A percentile compares a stretch with the other conserved stretches of the same genome.
Conservation (phyloP, 305 asterid genomes). For the Solanum hybrid region DNA sequence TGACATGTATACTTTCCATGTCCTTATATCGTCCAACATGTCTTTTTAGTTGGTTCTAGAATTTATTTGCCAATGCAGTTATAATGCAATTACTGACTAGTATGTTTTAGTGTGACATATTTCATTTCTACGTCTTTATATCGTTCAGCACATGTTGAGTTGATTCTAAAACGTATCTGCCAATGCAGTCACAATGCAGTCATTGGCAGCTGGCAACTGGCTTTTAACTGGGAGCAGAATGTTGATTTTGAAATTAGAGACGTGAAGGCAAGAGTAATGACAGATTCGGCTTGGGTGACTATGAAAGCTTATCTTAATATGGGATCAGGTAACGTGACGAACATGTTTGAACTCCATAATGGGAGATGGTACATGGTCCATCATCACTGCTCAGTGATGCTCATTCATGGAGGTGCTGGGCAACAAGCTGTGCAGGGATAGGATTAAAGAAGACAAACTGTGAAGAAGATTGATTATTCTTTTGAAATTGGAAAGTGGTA, state of each 20-base stretch:
- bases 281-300: conserved; percentile 90
- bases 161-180: background rate
- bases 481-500: background rate
- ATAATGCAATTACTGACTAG: conserved; percentile 49
- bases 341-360: conserved; percentile 56
- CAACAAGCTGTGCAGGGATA: conserved; percentile 42
- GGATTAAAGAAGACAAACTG: background rate
- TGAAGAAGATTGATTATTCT: conserved; percentile 7
- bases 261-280: conserved; percentile 63
- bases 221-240: conserved; percentile 73
- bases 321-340: conserved; percentile 54
- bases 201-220: conserved; percentile 89
- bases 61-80: conserved; percentile 25
- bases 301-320: conserved; percentile 66
- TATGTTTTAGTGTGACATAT: background rate
- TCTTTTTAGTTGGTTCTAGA: background rate
- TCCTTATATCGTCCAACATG: background rate
- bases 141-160: background rate
- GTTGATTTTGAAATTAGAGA: conserved; percentile 69
- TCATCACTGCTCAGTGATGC: conserved; percentile 76
- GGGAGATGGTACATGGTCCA: conserved; percentile 98
- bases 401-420: conserved; percentile 43
- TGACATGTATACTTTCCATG: background rate
- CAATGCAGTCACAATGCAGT: conserved; percentile 56
- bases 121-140: background rate